A percentile compares a stretch with the other conserved stretches of the same genome.
These are phyloP conservation scores for Penicillium antarcticum DNA, from an alignment of 495 filamentous ascomycete genomes.

Conservation along the genomic window DNA sequence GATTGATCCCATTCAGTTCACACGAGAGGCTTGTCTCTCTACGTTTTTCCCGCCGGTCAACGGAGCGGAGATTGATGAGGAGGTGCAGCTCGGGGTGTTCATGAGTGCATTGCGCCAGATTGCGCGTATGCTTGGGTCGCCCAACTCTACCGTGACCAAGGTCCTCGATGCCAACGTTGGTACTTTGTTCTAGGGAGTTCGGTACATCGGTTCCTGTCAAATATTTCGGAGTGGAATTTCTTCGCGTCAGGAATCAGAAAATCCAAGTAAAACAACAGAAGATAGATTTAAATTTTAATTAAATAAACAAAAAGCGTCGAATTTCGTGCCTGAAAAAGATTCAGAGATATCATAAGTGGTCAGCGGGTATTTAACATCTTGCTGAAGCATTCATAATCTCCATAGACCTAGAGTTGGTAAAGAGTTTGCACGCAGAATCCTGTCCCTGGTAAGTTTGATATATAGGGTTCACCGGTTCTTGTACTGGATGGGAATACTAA, in stretches of 20 bases:
- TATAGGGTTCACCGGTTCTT: too few relatives aligned
- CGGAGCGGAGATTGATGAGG: neutral
- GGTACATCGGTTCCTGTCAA: neutral
- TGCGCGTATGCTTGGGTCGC: neutral
- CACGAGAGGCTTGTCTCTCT: neutral
- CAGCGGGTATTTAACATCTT: too few relatives aligned
- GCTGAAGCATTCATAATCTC: too few relatives aligned
- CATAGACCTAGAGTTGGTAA: too few relatives aligned
- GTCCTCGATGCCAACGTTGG: slow-evolving; percentile 31
- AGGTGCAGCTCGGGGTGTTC: neutral
- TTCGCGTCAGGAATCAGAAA: neutral
- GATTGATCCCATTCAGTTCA: neutral
- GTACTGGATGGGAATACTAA: too few relatives aligned
- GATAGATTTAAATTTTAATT: too few relatives aligned
- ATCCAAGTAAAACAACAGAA: neutral
- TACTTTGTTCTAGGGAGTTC: slow-evolving; percentile 26
- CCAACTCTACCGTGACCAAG: slow-evolving; percentile 15
- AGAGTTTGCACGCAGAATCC: too few relatives aligned
- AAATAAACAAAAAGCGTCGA: neutral
- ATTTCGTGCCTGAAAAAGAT: too few relatives aligned
- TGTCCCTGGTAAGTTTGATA: too few relatives aligned
- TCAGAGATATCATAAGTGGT: too few relatives aligned
- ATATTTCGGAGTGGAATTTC: neutral
- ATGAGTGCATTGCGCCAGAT: slow-evolving; percentile 1
- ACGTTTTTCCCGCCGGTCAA: neutral